Conservation (phyloP, 2,329 filamentous ascomycete genomes). For the Aurifilum marmelostoma region DNA sequence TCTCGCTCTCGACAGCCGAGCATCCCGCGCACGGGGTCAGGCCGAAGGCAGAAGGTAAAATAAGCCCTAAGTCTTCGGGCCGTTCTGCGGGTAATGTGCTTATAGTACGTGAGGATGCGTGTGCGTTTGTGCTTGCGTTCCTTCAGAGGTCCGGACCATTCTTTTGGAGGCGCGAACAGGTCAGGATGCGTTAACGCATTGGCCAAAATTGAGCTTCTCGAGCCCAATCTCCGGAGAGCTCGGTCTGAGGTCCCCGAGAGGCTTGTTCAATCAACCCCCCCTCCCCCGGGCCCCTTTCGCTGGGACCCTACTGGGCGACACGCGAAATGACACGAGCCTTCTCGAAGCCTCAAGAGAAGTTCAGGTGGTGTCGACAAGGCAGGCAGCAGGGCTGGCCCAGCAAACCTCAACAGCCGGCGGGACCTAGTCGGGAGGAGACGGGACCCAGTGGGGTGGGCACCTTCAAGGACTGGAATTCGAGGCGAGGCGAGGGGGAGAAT, state of each 20-base stretch:
- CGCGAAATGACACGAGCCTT: conserved; percentile 10
- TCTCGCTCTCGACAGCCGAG: neutral
- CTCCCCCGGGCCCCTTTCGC: neutral
- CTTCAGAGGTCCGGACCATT: neutral
- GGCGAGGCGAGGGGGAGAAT: conserved; percentile 16
- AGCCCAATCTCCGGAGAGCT: conserved; percentile 1
- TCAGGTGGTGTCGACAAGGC: neutral
- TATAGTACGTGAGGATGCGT: neutral
- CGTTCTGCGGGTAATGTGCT: conserved; percentile 16
- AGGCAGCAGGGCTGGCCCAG: conserved; percentile 1
- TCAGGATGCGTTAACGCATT: neutral
- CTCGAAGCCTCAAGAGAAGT: conserved; percentile 8
- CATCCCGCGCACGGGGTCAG: neutral
- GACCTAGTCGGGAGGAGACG: neutral
- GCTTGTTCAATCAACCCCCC: neutral
- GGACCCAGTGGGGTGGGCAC: conserved; percentile 2
- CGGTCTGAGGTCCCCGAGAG: neutral
- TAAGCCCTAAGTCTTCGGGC: conserved; percentile 14
- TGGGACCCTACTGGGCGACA: neutral
- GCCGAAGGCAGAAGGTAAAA: neutral
- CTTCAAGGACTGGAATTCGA: neutral
- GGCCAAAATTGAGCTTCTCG: conserved; percentile 1
- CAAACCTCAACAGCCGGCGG: neutral
- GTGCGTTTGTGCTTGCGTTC: neutral
- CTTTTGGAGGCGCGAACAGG: neutral